A percentile compares a stretch with the other conserved stretches of the same genome.
Evolutionary conservation across 371 early-diverging fungal species (phyloP).

Genomic region (Entomophthora muscae): DNA sequence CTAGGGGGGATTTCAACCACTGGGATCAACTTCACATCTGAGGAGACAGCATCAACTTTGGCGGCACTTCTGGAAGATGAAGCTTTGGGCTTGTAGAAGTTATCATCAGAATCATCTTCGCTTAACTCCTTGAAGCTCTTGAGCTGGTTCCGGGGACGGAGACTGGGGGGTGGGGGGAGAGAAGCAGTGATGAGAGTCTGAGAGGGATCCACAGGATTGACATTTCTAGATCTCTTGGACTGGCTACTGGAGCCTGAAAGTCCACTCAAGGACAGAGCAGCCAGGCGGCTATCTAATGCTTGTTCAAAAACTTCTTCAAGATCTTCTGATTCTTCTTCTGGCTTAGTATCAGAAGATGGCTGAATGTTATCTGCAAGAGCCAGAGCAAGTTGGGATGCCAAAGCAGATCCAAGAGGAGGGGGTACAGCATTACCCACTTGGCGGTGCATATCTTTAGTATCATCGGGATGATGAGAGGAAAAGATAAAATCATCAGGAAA

Average conservation of each 20-base stretch:
- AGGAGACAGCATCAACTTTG: neutral
- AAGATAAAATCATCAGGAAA: slow-evolving; percentile 38
- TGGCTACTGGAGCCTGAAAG: neutral
- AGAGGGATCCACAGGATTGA: neutral
- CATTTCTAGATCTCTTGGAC: neutral
- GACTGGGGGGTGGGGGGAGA: no score
- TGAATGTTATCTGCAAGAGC: slow-evolving; percentile 10
- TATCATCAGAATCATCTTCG: neutral
- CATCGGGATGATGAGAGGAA: slow-evolving; percentile 12
- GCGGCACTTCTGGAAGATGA: neutral
- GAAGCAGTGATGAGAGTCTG: no score
- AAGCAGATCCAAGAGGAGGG: slow-evolving; percentile 26
- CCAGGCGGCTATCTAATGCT: neutral
- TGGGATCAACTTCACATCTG: neutral
- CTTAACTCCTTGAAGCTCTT: neutral
- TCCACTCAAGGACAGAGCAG: neutral
- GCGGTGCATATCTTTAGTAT: slow-evolving; percentile 23
- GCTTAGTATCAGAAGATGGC: neutral
- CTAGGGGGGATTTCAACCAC: neutral
- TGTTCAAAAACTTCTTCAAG: neutral
- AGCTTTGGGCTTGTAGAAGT: neutral
- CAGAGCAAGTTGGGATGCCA: slow-evolving; percentile 21
- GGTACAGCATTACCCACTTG: slow-evolving; percentile 48
- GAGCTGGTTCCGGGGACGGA: neutral
- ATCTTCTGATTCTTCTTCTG: neutral